Conservation (phyloP, 305 asterid genomes). For the Ilex paraguariensis region DNA sequence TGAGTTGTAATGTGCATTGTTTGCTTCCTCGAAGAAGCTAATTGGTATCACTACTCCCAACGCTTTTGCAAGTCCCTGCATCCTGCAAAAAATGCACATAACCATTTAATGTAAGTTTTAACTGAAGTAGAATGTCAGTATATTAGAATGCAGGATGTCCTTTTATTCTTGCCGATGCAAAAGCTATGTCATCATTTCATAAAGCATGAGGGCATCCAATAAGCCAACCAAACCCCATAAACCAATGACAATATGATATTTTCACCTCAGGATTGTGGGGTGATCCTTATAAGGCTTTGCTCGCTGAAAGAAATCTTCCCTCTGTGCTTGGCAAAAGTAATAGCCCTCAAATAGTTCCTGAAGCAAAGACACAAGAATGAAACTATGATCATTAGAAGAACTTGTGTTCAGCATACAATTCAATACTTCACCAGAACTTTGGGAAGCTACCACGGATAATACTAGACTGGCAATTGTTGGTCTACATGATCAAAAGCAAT, state of each 20-base stretch:
- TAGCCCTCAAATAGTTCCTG: conserved; percentile 97
- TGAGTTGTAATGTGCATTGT: conserved; percentile 93
- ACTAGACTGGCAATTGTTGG: too few relatives aligned
- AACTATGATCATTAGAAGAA: too few relatives aligned
- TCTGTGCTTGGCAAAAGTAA: conserved; percentile 98
- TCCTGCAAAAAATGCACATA: conserved; percentile 39
- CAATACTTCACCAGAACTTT: too few relatives aligned
- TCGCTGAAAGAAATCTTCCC: conserved; percentile 71
- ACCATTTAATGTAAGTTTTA: background rate
- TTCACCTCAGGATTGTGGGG: conserved; percentile 77
- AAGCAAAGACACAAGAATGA: background rate
- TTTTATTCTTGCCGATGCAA: too few relatives aligned
- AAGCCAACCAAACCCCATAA: too few relatives aligned
- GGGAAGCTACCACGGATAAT: too few relatives aligned
- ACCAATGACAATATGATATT: background rate
- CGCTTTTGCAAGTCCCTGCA: conserved; percentile 93
- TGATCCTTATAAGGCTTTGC: conserved; percentile 86
- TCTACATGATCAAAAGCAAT: too few relatives aligned
- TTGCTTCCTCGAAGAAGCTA: conserved; percentile 96
- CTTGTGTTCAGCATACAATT: too few relatives aligned
- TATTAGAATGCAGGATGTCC: too few relatives aligned
- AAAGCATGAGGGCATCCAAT: too few relatives aligned
- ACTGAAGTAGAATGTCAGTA: background rate
- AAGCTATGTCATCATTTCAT: too few relatives aligned
- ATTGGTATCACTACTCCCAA: conserved; percentile 90